phyloP scores from a whole-genome alignment of 345 rosid genomes.

The Abelmoschus esculentus region DNA sequence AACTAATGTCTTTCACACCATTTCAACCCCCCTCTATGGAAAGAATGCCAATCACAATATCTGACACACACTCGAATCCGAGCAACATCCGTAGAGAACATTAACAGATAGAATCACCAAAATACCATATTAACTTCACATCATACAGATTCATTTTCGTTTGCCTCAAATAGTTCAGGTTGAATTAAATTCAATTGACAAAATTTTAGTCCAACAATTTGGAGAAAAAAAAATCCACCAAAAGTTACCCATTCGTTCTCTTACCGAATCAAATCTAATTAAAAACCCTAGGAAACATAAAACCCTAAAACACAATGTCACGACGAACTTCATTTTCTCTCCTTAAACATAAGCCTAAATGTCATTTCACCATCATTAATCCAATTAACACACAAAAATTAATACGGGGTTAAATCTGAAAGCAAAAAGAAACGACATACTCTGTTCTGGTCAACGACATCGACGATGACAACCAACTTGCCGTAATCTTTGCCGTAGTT shows the following conservation, averaged over 20 bases:
- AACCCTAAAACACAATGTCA: no score
- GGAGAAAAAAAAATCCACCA: no score
- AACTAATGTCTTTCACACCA: not conserved
- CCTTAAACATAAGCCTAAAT: not conserved
- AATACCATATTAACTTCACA: not conserved
- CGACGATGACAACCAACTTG: slow-evolving; percentile 81
- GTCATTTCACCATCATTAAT: not conserved
- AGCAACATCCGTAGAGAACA: not conserved
- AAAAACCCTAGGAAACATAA: no score
- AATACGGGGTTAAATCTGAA: not conserved
- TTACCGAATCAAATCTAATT: no score
- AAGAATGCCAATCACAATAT: not conserved
- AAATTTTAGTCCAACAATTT: no score
- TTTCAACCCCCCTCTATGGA: not conserved
- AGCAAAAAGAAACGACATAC: slow-evolving; percentile 21
- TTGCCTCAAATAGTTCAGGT: not conserved
- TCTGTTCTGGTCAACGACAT: slow-evolving; percentile 81
- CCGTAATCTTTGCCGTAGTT: slow-evolving; percentile 86
- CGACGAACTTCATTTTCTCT: no score
- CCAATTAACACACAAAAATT: not conserved
- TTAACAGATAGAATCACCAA: not conserved
- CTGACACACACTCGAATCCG: not conserved
- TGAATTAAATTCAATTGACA: not conserved
- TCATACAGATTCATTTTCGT: not conserved
- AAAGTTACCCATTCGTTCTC: no score